These are phyloP conservation scores for Bipolaris sorokiniana DNA, from an alignment of 2,329 filamentous ascomycete genomes.

Conservation along the genomic window DNA sequence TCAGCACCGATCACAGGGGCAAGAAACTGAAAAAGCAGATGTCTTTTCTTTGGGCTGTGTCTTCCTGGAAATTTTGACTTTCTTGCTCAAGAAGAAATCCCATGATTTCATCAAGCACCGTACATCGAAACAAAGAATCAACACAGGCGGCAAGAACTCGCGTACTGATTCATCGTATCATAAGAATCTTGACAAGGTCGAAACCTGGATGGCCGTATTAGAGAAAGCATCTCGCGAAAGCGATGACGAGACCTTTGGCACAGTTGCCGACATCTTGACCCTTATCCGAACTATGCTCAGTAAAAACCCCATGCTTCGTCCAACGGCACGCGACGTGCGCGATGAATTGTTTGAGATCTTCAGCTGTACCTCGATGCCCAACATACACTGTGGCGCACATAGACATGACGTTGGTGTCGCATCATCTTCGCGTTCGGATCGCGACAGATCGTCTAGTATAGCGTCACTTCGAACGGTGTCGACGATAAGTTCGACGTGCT, in stretches of 20 bases:
- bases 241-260: slow-evolving; percentile 48
- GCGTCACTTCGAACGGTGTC: slow-evolving; percentile 38
- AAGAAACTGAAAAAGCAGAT: slow-evolving; percentile 61
- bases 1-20: slow-evolving; percentile 34
- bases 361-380: slow-evolving; percentile 38
- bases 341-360: slow-evolving; percentile 46
- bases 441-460: slow-evolving; percentile 38
- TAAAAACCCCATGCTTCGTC: slow-evolving; percentile 50
- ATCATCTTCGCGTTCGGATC: slow-evolving; percentile 32
- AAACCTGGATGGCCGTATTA: slow-evolving; percentile 69
- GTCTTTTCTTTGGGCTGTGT: slow-evolving; percentile 76
- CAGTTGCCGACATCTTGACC: slow-evolving; percentile 50
- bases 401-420: slow-evolving; percentile 38
- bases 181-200: slow-evolving; percentile 70
- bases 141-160: slow-evolving; percentile 55
- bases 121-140: slow-evolving; percentile 66
- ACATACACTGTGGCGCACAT: slow-evolving; percentile 46
- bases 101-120: slow-evolving; percentile 71
- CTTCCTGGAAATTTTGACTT: slow-evolving; percentile 73
- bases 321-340: slow-evolving; percentile 51
- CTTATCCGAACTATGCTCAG: slow-evolving; percentile 53
- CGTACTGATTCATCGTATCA: slow-evolving; percentile 75
- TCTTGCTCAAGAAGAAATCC: slow-evolving; percentile 70
- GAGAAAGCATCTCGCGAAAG: slow-evolving; percentile 61
- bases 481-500: slow-evolving; percentile 33